Conservation (phyloP, 2,329 filamentous ascomycete genomes). For the Aureobasidium melanogenum region DNA sequence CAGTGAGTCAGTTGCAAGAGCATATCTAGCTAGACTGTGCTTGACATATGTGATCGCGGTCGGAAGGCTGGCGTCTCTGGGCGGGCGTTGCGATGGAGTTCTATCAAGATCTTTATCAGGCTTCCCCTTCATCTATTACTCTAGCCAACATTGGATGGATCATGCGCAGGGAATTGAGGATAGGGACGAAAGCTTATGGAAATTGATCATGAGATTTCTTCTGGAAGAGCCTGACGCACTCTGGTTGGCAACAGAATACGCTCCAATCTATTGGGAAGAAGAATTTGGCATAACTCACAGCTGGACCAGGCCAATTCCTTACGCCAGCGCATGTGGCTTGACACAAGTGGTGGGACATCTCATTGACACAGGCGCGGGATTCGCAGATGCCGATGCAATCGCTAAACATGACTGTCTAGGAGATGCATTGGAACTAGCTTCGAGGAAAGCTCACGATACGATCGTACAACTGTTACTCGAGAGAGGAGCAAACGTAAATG, state of each 20-base stretch:
- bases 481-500: not conserved
- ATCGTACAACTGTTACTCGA: not conserved
- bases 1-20: not conserved
- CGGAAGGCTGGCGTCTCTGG: too few relatives aligned
- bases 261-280: too few relatives aligned
- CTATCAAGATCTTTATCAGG: too few relatives aligned
- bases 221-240: not conserved
- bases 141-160: not conserved
- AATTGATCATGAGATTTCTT: not conserved
- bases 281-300: too few relatives aligned
- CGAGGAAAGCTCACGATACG: not conserved
- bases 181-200: not conserved
- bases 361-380: too few relatives aligned
- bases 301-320: not conserved
- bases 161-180: not conserved
- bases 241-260: not conserved
- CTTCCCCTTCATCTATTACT: not conserved
- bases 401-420: not conserved
- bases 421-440: not conserved
- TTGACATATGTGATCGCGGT: not conserved
- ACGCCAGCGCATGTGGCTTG: too few relatives aligned
- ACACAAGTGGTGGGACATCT: too few relatives aligned
- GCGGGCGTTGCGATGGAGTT: too few relatives aligned
- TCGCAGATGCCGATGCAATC: too few relatives aligned
- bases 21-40: not conserved